These are phyloP conservation scores for Diutina sp. DNA, from an alignment of 1,139 yeast genomes.

Conservation along the genomic window DNA sequence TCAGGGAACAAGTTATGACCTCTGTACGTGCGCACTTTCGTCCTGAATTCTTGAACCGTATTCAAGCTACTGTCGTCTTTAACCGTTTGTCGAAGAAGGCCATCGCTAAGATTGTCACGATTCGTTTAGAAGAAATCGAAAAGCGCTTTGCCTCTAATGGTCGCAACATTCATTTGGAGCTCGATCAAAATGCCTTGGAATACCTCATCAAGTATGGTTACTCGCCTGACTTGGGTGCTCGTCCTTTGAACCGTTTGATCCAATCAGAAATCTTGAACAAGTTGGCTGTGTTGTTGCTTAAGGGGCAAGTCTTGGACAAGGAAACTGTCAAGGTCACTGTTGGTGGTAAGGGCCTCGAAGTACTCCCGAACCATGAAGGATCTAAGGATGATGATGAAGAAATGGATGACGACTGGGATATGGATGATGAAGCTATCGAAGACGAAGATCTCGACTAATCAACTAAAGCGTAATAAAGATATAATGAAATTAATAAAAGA, in stretches of 20 bases:
- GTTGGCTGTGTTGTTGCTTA: conserved; percentile 76
- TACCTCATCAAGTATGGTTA: conserved; percentile 79
- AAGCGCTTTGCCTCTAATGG: conserved; percentile 75
- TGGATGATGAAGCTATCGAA: conserved; percentile 19
- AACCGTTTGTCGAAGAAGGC: conserved; percentile 87
- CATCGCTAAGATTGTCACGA: conserved; percentile 79
- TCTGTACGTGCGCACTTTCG: conserved; percentile 87
- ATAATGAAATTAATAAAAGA: neutral
- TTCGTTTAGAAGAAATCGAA: conserved; percentile 76
- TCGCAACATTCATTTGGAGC: conserved; percentile 56
- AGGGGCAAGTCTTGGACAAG: conserved; percentile 79
- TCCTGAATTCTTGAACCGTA: conserved; percentile 95
- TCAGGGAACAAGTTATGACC: conserved; percentile 69
- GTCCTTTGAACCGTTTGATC: conserved; percentile 91
- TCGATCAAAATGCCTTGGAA: conserved; percentile 64
- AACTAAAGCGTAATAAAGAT: neutral
- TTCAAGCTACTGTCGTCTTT: conserved; percentile 83
- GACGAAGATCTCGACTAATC: conserved; percentile 7
- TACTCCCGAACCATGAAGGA: conserved; percentile 77
- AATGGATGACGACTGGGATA: conserved; percentile 40
- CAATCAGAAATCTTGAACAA: conserved; percentile 79
- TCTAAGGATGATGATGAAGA: conserved; percentile 32
- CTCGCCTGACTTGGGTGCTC: conserved; percentile 89
- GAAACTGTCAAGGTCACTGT: conserved; percentile 62
- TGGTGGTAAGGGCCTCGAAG: conserved; percentile 57